These are phyloP conservation scores for Paramyrothecium roridum DNA, from an alignment of 2,329 filamentous ascomycete species.

Conservation along the genomic window DNA sequence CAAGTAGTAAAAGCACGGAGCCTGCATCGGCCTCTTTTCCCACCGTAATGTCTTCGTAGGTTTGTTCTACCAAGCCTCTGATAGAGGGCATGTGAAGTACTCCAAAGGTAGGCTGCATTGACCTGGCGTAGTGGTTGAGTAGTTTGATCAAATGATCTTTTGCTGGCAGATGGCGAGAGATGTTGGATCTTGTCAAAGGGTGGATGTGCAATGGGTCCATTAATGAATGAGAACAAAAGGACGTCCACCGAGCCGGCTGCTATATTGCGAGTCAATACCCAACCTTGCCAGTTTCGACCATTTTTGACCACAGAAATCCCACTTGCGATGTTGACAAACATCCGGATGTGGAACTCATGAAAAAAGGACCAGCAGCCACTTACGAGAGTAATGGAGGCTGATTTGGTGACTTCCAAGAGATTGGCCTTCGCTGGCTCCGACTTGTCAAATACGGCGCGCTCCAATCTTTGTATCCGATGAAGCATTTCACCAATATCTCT, in stretches of 20 bases:
- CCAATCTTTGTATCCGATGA: slow-evolving; percentile 2
- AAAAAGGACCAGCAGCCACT: no score
- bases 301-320: no score
- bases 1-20: slow-evolving; percentile 2
- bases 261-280: not conserved
- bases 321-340: no score
- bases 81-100: slow-evolving; percentile 6
- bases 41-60: not conserved
- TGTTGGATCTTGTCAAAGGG: not conserved
- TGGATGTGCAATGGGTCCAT: no score
- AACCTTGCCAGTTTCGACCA: no score
- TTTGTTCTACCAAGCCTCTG: slow-evolving; percentile 1
- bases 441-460: slow-evolving; percentile 2
- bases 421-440: not conserved
- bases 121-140: slow-evolving; percentile 4
- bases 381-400: not conserved
- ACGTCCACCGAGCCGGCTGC: not conserved
- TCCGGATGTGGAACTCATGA: no score
- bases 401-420: not conserved
- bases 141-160: slow-evolving; percentile 1
- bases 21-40: not conserved
- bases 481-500: slow-evolving; percentile 9
- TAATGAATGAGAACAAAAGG: not conserved
- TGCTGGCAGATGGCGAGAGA: not conserved
- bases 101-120: slow-evolving; percentile 2